A percentile compares a stretch with the other conserved stretches of the same genome.
These are phyloP conservation scores for Citrus maxima DNA, from an alignment of 345 rosid species.

Conservation along the genomic window DNA sequence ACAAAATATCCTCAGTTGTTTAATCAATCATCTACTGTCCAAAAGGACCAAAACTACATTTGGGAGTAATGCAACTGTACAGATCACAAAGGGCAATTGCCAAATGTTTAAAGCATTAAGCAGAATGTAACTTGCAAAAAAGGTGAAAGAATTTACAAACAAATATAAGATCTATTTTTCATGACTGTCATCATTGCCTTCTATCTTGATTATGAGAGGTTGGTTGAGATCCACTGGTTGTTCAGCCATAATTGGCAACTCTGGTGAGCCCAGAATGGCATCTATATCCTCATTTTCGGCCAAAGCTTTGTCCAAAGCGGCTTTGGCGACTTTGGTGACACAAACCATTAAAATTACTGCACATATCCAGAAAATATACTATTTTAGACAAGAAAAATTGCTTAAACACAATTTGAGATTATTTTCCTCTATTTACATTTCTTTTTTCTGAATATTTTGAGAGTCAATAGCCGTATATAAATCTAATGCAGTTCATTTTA, in stretches of 20 bases:
- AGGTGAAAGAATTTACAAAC: constrained; percentile 37
- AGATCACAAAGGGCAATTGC: constrained; percentile 17
- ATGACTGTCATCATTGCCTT: constrained; percentile 32
- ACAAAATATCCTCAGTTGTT: constrained; percentile 5
- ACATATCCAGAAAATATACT: constrained; percentile 12
- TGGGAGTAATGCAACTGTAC: constrained; percentile 28
- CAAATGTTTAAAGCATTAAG: constrained; percentile 6
- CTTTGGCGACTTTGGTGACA: constrained; percentile 76
- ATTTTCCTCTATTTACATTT: neutral
- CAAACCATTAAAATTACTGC: constrained; percentile 77
- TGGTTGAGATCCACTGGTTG: constrained; percentile 44
- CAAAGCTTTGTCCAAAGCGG: constrained; percentile 85
- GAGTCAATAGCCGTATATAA: neutral
- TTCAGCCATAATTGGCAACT: constrained; percentile 42
- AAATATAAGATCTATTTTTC: constrained; percentile 28
- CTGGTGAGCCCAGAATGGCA: constrained; percentile 32
- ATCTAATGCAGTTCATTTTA: neutral
- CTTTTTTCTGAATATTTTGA: neutral
- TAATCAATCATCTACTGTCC: constrained; percentile 19
- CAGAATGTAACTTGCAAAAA: constrained; percentile 1
- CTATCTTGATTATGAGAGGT: constrained; percentile 82
- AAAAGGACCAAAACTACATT: constrained; percentile 6
- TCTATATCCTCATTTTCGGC: constrained; percentile 75
- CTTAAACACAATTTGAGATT: neutral
- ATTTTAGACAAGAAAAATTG: constrained; percentile 8